A percentile compares a stretch with the other conserved stretches of the same genome.
Conservation (phyloP, 139 green algal species). For the Micromonas commoda region DNA sequence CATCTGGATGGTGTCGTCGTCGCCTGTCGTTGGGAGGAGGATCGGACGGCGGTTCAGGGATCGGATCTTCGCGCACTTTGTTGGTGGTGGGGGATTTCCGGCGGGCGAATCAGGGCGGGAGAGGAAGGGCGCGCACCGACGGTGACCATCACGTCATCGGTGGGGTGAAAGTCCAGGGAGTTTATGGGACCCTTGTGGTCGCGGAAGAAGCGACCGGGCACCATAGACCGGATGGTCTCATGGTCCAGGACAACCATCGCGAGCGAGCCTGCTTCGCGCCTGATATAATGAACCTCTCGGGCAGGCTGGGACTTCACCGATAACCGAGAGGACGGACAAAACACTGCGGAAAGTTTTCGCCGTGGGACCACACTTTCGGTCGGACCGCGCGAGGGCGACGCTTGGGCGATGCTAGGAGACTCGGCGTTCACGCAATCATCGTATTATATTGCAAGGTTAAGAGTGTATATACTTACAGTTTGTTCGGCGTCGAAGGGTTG, state of each 20-base stretch:
- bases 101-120: no score
- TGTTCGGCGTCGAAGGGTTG: no score
- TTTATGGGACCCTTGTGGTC: constrained; percentile 51
- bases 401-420: no score
- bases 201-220: constrained; percentile 14
- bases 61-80: background rate
- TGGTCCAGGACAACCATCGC: constrained; percentile 18
- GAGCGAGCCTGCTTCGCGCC: background rate
- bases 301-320: no score
- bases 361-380: no score
- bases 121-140: constrained; percentile 35
- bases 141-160: constrained; percentile 74
- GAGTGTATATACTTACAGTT: no score
- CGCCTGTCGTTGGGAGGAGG: constrained; percentile 18
- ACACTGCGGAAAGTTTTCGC: no score
- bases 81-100: background rate
- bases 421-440: no score
- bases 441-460: no score
- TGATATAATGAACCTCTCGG: no score
- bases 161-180: constrained; percentile 78
- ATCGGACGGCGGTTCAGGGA: no score
- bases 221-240: background rate
- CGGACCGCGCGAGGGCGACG: no score
- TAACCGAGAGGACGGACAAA: background rate
- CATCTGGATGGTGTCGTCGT: constrained; percentile 76